Conservation (phyloP, 768 basidiomycete genomes). For the Omphalotus guepiniiformis region DNA sequence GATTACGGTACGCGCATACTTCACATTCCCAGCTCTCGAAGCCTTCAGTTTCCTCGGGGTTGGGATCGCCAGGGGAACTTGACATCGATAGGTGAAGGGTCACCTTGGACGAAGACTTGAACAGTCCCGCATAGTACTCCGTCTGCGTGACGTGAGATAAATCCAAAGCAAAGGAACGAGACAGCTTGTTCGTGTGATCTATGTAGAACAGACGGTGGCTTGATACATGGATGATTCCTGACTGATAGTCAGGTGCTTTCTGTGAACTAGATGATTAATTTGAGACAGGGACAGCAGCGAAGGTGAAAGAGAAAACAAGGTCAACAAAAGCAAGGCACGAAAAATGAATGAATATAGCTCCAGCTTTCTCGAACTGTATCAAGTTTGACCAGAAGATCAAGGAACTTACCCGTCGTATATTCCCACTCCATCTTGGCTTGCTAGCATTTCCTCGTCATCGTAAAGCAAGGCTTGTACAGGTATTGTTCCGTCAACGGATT, state of each 20-base stretch:
- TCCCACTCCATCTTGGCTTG: conserved; percentile 75
- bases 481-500: conserved; percentile 67
- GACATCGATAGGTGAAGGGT: conserved; percentile 59
- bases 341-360: too few species aligned
- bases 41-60: conserved; percentile 25
- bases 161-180: conserved; percentile 63
- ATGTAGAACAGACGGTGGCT: conserved; percentile 86
- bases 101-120: conserved; percentile 86
- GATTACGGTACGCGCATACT: conserved; percentile 84
- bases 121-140: conserved; percentile 85
- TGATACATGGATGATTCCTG: conserved; percentile 68
- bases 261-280: conserved; percentile 54
- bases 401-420: conserved; percentile 84
- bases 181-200: conserved; percentile 42
- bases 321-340: too few species aligned
- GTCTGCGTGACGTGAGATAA: conserved; percentile 67
- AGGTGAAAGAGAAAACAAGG: background rate
- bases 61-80: conserved; percentile 18
- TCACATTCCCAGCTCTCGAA: conserved; percentile 77
- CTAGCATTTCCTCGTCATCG: conserved; percentile 72
- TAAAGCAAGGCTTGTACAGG: conserved; percentile 75
- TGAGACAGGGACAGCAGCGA: conserved; percentile 16
- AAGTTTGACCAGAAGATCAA: background rate
- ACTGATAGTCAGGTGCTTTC: conserved; percentile 78
- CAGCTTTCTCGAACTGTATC: too few species aligned